A percentile compares a stretch with the other conserved stretches of the same genome.
phyloP scores from a whole-genome alignment of 768 basidiomycete genomes.

The Cytidiella melzeri region DNA sequence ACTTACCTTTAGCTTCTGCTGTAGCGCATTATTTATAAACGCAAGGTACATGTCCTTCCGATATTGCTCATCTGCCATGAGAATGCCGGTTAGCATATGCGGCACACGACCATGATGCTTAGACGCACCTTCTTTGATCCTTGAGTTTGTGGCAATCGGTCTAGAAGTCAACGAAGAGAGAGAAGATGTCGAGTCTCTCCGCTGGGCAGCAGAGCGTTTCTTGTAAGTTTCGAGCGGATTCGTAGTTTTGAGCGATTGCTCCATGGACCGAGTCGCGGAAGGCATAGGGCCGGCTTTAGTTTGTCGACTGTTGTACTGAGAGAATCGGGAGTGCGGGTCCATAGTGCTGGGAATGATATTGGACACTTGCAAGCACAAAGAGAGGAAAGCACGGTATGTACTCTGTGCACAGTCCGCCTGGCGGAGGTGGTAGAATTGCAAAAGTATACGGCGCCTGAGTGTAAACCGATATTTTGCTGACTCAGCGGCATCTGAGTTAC shows the following conservation, averaged over 20 bases:
- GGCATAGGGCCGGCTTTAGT: slow-evolving; percentile 61
- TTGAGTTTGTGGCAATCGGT: slow-evolving; percentile 74
- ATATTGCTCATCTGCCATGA: slow-evolving; percentile 54
- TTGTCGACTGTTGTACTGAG: slow-evolving; percentile 68
- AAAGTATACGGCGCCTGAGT: not conserved
- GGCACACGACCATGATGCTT: not conserved
- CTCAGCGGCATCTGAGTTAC: too few relatives aligned
- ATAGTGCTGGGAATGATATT: too few relatives aligned
- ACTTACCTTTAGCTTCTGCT: slow-evolving; percentile 64
- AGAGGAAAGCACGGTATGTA: too few relatives aligned
- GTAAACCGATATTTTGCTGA: not conserved
- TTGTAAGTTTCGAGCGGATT: slow-evolving; percentile 38
- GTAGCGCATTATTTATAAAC: slow-evolving; percentile 76
- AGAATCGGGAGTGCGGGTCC: slow-evolving; percentile 73
- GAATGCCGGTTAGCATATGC: not conserved
- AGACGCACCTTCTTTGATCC: slow-evolving; percentile 51
- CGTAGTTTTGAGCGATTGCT: slow-evolving; percentile 29
- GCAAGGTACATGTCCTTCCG: slow-evolving; percentile 80
- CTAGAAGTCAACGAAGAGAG: slow-evolving; percentile 29
- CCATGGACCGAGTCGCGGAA: slow-evolving; percentile 40
- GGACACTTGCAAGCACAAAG: too few relatives aligned
- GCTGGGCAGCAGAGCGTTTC: slow-evolving; percentile 28
- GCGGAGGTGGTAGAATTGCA: not conserved
- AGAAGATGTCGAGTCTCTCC: slow-evolving; percentile 19
- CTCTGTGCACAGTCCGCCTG: too few relatives aligned